Evolutionary conservation across 2,329 filamentous ascomycete species (phyloP).

Genomic region (Rutstroemia sp.): DNA sequence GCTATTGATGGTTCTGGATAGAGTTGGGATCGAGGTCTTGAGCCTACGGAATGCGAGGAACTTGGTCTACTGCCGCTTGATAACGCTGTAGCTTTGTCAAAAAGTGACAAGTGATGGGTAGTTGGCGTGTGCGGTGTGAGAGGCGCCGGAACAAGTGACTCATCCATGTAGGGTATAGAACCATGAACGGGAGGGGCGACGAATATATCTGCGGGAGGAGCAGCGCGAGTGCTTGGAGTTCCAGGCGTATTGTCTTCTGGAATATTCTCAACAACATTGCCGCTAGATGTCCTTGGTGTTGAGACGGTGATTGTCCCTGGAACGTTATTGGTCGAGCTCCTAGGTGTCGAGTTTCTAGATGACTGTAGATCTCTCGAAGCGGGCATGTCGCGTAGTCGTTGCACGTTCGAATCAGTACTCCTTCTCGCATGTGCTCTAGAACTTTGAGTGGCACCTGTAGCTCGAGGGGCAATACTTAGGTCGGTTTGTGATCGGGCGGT

Average conservation of each 20-base stretch:
- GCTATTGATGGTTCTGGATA: conserved; percentile 65
- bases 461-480: conserved; percentile 38
- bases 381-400: conserved; percentile 17
- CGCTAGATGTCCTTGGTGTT: conserved; percentile 4
- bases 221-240: conserved; percentile 12
- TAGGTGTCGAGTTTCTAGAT: conserved; percentile 4
- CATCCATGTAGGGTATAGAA: conserved; percentile 16
- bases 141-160: conserved; percentile 23
- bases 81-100: conserved; percentile 25
- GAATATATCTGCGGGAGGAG: conserved; percentile 18
- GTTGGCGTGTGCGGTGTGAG: conserved; percentile 20
- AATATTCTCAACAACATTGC: background rate
- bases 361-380: conserved; percentile 5
- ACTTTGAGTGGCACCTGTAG: conserved; percentile 11
- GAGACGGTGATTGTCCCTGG: conserved; percentile 10
- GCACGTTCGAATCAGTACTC: conserved; percentile 23
- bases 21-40: conserved; percentile 33
- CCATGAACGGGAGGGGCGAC: conserved; percentile 15
- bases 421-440: conserved; percentile 23
- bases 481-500: conserved; percentile 60
- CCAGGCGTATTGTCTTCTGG: background rate
- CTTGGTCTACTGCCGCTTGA: conserved; percentile 26
- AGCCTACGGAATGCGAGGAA: conserved; percentile 26
- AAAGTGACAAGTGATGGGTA: conserved; percentile 16
- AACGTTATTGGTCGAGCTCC: background rate